Evolutionary conservation across 352 stramenopile genomes (phyloP), one percentile per base, ranked within the genome.

Genomic region (Phytophthora pistaciae): DNA sequence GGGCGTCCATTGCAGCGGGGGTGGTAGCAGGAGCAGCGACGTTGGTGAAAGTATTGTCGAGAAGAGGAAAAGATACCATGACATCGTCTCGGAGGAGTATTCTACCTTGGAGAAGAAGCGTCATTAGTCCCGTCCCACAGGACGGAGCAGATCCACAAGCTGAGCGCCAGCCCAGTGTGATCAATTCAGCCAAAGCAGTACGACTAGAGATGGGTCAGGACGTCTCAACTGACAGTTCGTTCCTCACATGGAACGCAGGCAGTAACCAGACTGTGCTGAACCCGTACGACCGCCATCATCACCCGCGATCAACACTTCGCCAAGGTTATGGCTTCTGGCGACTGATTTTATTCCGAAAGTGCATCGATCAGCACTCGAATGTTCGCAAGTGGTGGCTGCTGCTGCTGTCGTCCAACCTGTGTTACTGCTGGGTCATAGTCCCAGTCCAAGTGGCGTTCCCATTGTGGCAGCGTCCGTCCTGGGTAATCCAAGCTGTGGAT

Each of bases 371-470:
- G 3, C 78, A 89, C 3, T 91, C 85, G 0, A 50, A n/a, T 3
- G 23, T 49, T 2, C 70, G 84, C 3, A 69, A 83, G 29, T 82
- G 78, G 72, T 93, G 85, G 85, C 57, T 93, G 0, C 7, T 87
- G 1, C 23, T 84, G 0, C 55, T 85, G 1, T 23, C 75, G 29
- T 27, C 57, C 1, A 76, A 77, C 14, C 52, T 87, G 16, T 67
- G 68, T 4, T 87, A 85, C 68, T 80, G 88, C 60, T 93, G 83
- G 83, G 36, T 87, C 29, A 50, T 84, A 44, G 72, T 91, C 18
- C 82, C 83, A 0, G 63, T 89, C 18, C 82, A 85, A 49, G 64
- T 90, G 21, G 68, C 70, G 16, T 93, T 93, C 33, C 80, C 78
- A 2, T 44, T 88, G 8, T 79, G 75, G 60, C 59, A 80, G 49